Percentiles rank a stretch among this genome's conserved stretches.
Conservation (phyloP, 345 rosid species). For the Rhodomyrtus tomentosa region DNA sequence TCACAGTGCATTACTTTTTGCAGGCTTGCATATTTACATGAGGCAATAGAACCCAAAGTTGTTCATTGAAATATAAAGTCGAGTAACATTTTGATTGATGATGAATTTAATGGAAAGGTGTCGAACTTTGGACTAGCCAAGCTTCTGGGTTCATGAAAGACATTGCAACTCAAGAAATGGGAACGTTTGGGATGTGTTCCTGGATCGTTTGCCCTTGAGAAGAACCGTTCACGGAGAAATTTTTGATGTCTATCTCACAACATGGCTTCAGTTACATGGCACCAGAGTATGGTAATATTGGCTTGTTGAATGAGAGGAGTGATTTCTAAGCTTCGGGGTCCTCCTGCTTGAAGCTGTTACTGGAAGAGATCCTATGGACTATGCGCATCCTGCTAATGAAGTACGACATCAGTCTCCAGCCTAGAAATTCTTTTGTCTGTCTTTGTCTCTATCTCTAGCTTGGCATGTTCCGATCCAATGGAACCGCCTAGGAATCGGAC, state of each 20-base stretch:
- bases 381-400: conserved; percentile 83
- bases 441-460: too few species aligned
- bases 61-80: conserved; percentile 93
- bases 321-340: conserved; percentile 95
- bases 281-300: conserved; percentile 87
- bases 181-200: conserved; percentile 74
- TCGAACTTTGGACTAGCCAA: conserved; percentile 98
- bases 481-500: too few species aligned
- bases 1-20: neutral
- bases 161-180: conserved; percentile 94
- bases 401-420: conserved; percentile 9
- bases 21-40: conserved; percentile 97
- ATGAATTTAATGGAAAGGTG: conserved; percentile 73
- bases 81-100: conserved; percentile 90
- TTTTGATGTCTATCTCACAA: neutral
- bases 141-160: conserved; percentile 85
- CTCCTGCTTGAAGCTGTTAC: conserved; percentile 82
- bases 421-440: too few species aligned
- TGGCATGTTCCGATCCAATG: too few species aligned
- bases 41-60: conserved; percentile 97
- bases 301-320: conserved; percentile 82
- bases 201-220: neutral
- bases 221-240: neutral
- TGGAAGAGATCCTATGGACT: conserved; percentile 92
- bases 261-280: conserved; percentile 52